These are phyloP conservation scores for Aureobasidium melanogenum DNA, from an alignment of 2,329 filamentous ascomycete species.

Conservation along the genomic window DNA sequence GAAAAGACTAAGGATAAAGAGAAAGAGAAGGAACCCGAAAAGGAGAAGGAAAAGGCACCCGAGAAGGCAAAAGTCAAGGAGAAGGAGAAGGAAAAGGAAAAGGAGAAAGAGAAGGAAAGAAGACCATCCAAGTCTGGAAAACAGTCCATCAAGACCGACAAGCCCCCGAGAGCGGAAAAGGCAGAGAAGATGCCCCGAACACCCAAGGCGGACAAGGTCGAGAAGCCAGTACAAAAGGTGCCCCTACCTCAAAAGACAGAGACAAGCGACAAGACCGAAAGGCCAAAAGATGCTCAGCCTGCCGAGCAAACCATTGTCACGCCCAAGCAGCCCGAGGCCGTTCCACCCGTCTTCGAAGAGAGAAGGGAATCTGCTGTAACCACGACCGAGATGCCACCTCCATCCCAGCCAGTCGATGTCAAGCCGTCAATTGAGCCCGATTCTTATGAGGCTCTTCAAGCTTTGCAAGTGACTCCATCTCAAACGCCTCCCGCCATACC, in stretches of 20 bases:
- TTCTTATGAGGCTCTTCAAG: background rate
- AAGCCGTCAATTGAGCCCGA: constrained; percentile 12
- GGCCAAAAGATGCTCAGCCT: constrained; percentile 14
- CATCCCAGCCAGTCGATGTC: constrained; percentile 10
- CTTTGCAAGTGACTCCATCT: background rate
- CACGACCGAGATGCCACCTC: constrained; percentile 8
- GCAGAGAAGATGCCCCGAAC: constrained; percentile 11
- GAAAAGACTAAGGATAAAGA: constrained; percentile 18
- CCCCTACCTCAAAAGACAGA: background rate
- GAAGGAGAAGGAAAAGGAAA: constrained; percentile 19
- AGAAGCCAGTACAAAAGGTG: constrained; percentile 14
- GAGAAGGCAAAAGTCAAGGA: constrained; percentile 19
- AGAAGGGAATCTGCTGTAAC: constrained; percentile 3
- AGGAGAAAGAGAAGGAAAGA: constrained; percentile 19
- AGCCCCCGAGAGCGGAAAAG: constrained; percentile 9
- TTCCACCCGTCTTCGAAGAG: background rate
- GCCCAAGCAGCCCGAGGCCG: background rate
- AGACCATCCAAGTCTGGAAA: constrained; percentile 13
- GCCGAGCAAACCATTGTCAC: constrained; percentile 3
- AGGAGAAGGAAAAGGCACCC: constrained; percentile 7
- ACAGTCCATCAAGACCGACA: constrained; percentile 10
- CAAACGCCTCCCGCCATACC: constrained; percentile 13
- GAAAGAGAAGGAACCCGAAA: constrained; percentile 20
- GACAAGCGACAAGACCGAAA: constrained; percentile 11
- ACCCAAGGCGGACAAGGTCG: background rate